Evolutionary conservation across 108 stramenopile species (phyloP), one percentile per base, ranked within the genome.

Genomic region (Nitzschia inconspicua): DNA sequence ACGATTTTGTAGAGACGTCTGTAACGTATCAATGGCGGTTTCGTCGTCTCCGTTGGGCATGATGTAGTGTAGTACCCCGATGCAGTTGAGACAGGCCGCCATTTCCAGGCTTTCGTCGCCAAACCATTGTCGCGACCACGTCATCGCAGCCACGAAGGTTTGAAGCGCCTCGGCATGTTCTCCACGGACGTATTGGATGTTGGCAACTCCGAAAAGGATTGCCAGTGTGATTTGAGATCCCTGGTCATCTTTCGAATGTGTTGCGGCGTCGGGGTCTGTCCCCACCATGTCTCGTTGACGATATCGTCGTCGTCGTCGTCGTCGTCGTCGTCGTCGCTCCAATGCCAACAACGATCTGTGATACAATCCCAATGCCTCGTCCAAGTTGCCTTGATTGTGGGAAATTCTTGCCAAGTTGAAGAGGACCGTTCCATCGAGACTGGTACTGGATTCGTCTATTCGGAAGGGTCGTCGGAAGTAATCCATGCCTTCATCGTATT

Each of bases 401-500:
- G 61, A 34, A 6, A 66, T 34, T 27, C 74, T 59, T 16, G 59
- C 81, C 20, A 78, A 27, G 41, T 83, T 83, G 59, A 72, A 77
- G 1, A 76, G 61, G 41, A 76, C 66, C 5, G 65, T 83, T n/a
- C 52, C 72, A 28, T 66, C 51, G 1, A 74, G 29, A 60, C 47
- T 60, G n/a, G 13, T 35, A n/a, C 37, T 59, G 23, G 58, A 60
- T 5, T 34, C 32, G 16, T 74, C 49, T 20, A 22, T 29, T 23
- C 44, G 47, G 25, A 78, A 55, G 18, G 58, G 68, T 22, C 37
- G 30, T 4, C 49, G 31, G 47, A 70, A 80, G 25, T 59, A 49
- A 27, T 75, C 53, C 76, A 84, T 78, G 14, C 83, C 83, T 68
- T 84, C 83, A 46, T 84, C 83, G 29, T 80, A 84, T 32, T 80